Evolutionary conservation across 2,329 filamentous ascomycete genomes (phyloP).

Genomic region (Cercospora berteroae): DNA sequence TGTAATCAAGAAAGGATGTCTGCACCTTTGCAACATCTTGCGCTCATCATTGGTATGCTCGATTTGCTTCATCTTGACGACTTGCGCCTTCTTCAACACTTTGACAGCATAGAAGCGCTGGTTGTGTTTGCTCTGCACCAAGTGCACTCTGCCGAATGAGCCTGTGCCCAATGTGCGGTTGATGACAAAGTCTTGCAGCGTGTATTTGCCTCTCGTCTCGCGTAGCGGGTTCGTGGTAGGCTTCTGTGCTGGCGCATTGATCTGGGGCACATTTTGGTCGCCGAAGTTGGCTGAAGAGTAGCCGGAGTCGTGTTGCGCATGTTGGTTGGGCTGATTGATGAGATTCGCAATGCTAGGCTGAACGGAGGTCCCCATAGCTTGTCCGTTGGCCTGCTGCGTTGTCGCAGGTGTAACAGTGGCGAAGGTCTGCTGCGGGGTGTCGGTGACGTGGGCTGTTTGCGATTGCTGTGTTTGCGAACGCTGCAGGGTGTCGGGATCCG

Average conservation of each 20-base stretch:
- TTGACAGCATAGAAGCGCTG: slow-evolving; percentile 98
- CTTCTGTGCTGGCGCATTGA: slow-evolving; percentile 38
- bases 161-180: slow-evolving; percentile 91
- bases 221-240: slow-evolving; percentile 46
- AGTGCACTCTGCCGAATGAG: slow-evolving; percentile 92
- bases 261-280: slow-evolving; percentile 38
- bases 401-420: slow-evolving; percentile 19
- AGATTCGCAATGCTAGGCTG: slow-evolving; percentile 79
- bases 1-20: slow-evolving; percentile 96
- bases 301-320: slow-evolving; percentile 40
- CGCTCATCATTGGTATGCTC: slow-evolving; percentile 99
- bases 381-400: slow-evolving; percentile 14
- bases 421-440: slow-evolving; percentile 36
- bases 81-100: slow-evolving; percentile 96
- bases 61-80: slow-evolving; percentile 99
- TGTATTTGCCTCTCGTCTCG: slow-evolving; percentile 96
- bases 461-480: slow-evolving; percentile 26
- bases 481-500: slow-evolving; percentile 35
- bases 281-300: slow-evolving; percentile 37
- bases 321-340: slow-evolving; percentile 60
- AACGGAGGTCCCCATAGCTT: slow-evolving; percentile 54
- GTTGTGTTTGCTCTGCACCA: slow-evolving; percentile 97
- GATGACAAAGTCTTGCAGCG: slow-evolving; percentile 83
- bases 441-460: slow-evolving; percentile 19
- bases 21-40: slow-evolving; percentile 91